Evolutionary conservation across 306 rosid genomes (phyloP).

Genomic region (Inga oerstediana): DNA sequence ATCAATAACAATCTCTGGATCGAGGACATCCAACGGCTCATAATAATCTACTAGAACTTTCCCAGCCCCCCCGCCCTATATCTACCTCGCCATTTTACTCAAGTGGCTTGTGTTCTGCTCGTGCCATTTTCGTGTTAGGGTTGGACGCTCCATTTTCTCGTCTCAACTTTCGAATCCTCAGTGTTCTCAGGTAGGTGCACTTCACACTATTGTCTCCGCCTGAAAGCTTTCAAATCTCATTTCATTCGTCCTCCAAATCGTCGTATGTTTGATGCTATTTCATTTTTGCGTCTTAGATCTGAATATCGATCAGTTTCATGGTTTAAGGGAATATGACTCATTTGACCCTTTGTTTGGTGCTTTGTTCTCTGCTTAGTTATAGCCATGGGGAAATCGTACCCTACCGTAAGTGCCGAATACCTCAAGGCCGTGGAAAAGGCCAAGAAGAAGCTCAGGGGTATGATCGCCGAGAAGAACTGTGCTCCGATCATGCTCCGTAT

Average conservation of each 20-base stretch:
- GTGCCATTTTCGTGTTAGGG: slow-evolving; percentile 35
- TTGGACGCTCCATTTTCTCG: background rate
- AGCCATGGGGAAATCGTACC: slow-evolving; percentile 81
- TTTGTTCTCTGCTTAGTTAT: slow-evolving; percentile 24
- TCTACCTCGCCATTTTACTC: background rate
- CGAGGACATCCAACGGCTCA: slow-evolving; percentile 20
- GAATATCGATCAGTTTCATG: background rate
- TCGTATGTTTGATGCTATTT: background rate
- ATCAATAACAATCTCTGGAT: background rate
- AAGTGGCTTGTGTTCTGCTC: slow-evolving; percentile 47
- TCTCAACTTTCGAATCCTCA: background rate
- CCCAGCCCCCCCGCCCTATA: slow-evolving; percentile 29
- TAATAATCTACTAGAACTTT: slow-evolving; percentile 45
- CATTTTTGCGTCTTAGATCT: slow-evolving; percentile 14
- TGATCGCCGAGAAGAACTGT: slow-evolving; percentile 88
- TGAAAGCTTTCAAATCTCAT: background rate
- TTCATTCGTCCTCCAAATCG: background rate
- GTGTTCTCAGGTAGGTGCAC: slow-evolving; percentile 25
- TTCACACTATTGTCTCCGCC: background rate
- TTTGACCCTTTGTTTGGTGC: background rate
- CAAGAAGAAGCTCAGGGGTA: slow-evolving; percentile 84
- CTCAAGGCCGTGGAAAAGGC: slow-evolving; percentile 82
- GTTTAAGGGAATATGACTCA: background rate
- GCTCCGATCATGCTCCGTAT: slow-evolving; percentile 91
- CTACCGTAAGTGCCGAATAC: slow-evolving; percentile 81